A percentile compares a stretch with the other conserved stretches of the same genome.
These are phyloP conservation scores for Ganoderma sinense DNA, from an alignment of 1,284 basidiomycete species.

Conservation along the genomic window DNA sequence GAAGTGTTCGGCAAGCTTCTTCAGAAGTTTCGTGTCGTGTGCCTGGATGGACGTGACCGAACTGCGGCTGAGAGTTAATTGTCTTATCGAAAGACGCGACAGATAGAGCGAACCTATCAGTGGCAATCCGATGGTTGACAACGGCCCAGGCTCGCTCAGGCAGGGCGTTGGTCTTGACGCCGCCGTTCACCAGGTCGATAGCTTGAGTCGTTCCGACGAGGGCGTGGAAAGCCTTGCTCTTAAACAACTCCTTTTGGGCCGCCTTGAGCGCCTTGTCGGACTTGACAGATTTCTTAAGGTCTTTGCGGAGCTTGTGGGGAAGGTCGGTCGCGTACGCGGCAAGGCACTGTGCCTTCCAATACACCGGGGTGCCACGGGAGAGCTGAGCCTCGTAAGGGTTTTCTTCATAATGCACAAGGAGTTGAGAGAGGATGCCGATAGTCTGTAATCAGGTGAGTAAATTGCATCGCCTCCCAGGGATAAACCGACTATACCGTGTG, in stretches of 20 bases:
- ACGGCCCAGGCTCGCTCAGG: constrained; percentile 61
- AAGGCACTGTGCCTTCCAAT: constrained; percentile 50
- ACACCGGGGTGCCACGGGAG: constrained; percentile 52
- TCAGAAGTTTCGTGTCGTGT: constrained; percentile 50
- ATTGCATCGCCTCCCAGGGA: neutral
- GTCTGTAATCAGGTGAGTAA: constrained; percentile 39
- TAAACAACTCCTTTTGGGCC: constrained; percentile 50
- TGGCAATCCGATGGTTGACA: constrained; percentile 61
- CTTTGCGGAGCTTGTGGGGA: constrained; percentile 44
- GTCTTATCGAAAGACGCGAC: neutral
- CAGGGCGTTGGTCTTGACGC: constrained; percentile 69
- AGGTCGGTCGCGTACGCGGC: constrained; percentile 55
- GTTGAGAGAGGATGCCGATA: constrained; percentile 62
- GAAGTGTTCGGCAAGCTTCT: constrained; percentile 49
- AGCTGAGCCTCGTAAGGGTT: constrained; percentile 51
- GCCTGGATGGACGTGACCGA: constrained; percentile 51
- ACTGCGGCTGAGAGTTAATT: constrained; percentile 43
- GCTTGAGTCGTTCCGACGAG: constrained; percentile 66
- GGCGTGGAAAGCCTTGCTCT: constrained; percentile 39
- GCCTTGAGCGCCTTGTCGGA: constrained; percentile 51
- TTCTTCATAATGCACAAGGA: constrained; percentile 60
- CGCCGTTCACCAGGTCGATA: constrained; percentile 63
- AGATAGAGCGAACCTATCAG: constrained; percentile 44
- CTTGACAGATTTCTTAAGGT: constrained; percentile 45
- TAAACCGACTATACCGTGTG: constrained; percentile 50